Conservation (phyloP, 345 rosid species). For the Viola odorata region DNA sequence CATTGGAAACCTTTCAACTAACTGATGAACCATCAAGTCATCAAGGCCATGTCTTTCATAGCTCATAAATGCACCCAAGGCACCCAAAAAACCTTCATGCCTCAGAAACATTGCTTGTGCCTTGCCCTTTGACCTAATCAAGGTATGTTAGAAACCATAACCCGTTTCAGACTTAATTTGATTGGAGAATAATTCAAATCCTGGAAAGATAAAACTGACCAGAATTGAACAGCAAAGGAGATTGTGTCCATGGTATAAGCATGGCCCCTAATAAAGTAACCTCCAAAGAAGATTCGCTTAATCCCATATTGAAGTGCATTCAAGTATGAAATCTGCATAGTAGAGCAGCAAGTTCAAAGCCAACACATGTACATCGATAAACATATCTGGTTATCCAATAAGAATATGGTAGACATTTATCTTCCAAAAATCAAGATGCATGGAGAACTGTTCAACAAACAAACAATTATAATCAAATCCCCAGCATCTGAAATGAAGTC, state of each 20-base stretch:
- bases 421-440: conserved; percentile 5
- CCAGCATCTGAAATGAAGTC: not conserved
- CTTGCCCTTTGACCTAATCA: conserved; percentile 82
- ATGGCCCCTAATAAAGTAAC: conserved; percentile 96
- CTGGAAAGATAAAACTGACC: conserved; percentile 34
- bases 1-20: conserved; percentile 99
- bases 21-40: conserved; percentile 95
- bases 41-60: conserved; percentile 96
- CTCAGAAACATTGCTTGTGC: conserved; percentile 95
- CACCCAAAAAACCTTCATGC: conserved; percentile 98
- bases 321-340: conserved; percentile 71
- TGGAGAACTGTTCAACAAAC: conserved; percentile 1
- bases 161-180: conserved; percentile 6
- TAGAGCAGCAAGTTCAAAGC: conserved; percentile 18
- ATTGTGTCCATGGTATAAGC: conserved; percentile 99
- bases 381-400: not conserved
- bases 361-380: conserved; percentile 5
- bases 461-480: not conserved
- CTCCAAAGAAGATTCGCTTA: conserved; percentile 93
- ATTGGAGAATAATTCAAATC: not conserved
- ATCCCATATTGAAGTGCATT: conserved; percentile 95
- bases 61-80: conserved; percentile 98
- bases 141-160: conserved; percentile 10
- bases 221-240: conserved; percentile 98
- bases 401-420: conserved; percentile 2